Percentiles rank a stretch among this genome's conserved stretches.
phyloP scores from a whole-genome alignment of 192 early-diverging fungal species.

The Rhizophagus sp. region DNA sequence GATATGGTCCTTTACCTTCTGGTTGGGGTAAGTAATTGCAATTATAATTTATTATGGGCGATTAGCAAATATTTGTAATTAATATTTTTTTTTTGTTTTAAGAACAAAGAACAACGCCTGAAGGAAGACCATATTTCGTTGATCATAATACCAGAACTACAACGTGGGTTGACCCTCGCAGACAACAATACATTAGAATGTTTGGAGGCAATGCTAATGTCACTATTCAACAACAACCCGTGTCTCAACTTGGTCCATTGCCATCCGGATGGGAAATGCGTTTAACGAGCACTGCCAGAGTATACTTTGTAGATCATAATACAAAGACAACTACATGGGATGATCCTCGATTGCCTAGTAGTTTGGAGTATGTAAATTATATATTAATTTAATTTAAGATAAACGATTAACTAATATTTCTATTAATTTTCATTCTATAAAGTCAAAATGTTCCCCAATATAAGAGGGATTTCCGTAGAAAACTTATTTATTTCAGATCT shows the following conservation, averaged over 20 bases:
- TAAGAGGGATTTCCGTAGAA: constrained; percentile 97
- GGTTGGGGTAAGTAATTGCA: constrained; percentile 59
- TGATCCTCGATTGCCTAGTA: constrained; percentile 84
- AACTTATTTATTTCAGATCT: constrained; percentile 94
- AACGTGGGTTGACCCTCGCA: constrained; percentile 89
- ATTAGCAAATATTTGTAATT: background rate
- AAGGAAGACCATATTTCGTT: constrained; percentile 87
- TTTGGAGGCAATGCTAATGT: constrained; percentile 57
- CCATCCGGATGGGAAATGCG: constrained; percentile 99
- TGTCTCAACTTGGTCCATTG: constrained; percentile 80
- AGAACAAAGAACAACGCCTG: constrained; percentile 76
- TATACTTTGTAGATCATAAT: constrained; percentile 99
- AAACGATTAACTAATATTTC: background rate
- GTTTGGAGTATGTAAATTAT: constrained; percentile 52
- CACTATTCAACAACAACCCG: constrained; percentile 68
- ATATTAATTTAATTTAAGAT: background rate
- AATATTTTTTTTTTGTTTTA: background rate
- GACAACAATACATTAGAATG: constrained; percentile 60
- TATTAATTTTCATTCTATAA: background rate
- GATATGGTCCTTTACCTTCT: constrained; percentile 76
- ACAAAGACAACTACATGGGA: constrained; percentile 99
- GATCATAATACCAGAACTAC: constrained; percentile 90
- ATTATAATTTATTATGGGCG: background rate
- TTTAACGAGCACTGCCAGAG: constrained; percentile 87
- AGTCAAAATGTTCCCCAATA: constrained; percentile 93